Conservation (phyloP, 495 filamentous ascomycete genomes). For the Tuber calosporum region DNA sequence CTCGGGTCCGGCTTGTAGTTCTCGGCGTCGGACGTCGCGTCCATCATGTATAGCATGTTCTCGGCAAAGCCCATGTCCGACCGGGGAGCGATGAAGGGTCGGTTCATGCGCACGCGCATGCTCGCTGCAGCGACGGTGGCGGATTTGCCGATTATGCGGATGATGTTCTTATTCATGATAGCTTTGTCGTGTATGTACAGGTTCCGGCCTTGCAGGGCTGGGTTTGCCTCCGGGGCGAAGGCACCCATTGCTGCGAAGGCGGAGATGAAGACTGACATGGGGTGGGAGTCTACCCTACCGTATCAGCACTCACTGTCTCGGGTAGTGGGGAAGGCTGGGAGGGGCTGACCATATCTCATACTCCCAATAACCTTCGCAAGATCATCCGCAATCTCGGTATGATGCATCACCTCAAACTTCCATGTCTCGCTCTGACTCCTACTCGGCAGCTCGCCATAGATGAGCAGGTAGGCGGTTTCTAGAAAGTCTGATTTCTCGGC, state of each 20-base stretch:
- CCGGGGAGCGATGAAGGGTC: conserved; percentile 43
- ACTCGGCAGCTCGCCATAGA: conserved; percentile 47
- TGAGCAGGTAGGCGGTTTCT: conserved; percentile 48
- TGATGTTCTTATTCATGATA: conserved; percentile 45
- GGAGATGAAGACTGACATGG: conserved; percentile 46
- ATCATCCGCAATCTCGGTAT: conserved; percentile 42
- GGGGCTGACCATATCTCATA: conserved; percentile 41
- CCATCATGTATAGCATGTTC: conserved; percentile 47
- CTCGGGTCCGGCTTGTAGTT: conserved; percentile 42
- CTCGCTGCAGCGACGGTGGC: conserved; percentile 44
- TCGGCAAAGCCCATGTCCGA: conserved; percentile 45
- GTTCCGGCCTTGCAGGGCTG: conserved; percentile 43
- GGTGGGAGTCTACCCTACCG: conserved; percentile 41
- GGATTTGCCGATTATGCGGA: conserved; percentile 45
- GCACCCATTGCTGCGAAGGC: conserved; percentile 46
- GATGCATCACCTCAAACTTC: conserved; percentile 42
- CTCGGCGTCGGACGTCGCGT: conserved; percentile 42
- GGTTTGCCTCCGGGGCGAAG: conserved; percentile 44
- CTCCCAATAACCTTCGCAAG: conserved; percentile 43
- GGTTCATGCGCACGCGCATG: conserved; percentile 44
- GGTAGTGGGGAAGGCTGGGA: neutral
- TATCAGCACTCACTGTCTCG: neutral
- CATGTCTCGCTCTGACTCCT: conserved; percentile 43
- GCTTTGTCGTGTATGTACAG: conserved; percentile 45
- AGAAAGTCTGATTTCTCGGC: conserved; percentile 44